Percentiles rank a stretch among this genome's conserved stretches.
phyloP scores from a whole-genome alignment of 768 basidiomycete genomes.

The Lactarius quietus region DNA sequence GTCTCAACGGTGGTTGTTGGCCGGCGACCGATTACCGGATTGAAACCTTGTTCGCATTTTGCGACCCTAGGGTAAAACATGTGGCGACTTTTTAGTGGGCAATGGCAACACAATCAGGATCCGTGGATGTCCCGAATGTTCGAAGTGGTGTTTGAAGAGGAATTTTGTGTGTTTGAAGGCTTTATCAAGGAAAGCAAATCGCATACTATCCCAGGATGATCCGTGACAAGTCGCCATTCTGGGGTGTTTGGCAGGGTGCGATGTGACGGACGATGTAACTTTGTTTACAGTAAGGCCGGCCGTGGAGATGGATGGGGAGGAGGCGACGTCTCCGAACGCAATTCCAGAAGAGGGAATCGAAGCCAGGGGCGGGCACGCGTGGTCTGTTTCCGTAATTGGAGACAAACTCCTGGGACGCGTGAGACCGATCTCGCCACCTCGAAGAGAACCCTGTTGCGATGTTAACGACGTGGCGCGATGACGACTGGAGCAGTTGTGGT shows the following conservation, averaged over 20 bases:
- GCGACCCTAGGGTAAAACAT: neutral
- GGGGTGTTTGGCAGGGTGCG: neutral
- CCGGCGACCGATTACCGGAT: neutral
- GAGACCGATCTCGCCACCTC: neutral
- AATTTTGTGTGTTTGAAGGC: too few species aligned
- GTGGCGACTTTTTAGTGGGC: neutral
- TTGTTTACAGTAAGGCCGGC: neutral
- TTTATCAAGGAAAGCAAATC: neutral
- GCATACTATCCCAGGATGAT: neutral
- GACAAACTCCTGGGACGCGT: constrained; percentile 6
- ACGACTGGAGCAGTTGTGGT: neutral
- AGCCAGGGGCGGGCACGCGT: constrained; percentile 9
- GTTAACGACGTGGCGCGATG: neutral
- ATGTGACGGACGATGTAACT: neutral
- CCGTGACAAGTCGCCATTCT: neutral
- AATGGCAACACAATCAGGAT: neutral
- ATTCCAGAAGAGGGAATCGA: constrained; percentile 1
- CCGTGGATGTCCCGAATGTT: neutral
- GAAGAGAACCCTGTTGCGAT: neutral
- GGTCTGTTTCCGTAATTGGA: constrained; percentile 1
- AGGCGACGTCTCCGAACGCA: neutral
- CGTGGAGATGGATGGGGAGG: neutral
- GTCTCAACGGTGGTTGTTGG: neutral
- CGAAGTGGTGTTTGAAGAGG: too few species aligned
- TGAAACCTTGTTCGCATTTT: neutral